Conservation (phyloP, 2,329 filamentous ascomycete species). For the Pseudogymnoascus sp. region DNA sequence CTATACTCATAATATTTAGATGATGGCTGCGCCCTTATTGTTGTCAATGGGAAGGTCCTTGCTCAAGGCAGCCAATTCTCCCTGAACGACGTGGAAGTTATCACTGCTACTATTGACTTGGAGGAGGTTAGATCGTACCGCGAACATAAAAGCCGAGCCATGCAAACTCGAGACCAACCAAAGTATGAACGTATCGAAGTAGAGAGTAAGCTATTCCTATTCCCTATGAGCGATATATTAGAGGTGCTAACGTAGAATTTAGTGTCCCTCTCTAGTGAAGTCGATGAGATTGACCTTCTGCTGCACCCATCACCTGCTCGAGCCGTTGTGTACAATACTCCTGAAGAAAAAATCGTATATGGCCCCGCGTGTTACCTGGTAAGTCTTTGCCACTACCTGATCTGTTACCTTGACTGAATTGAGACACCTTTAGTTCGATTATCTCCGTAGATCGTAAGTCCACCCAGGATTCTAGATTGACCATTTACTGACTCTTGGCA, state of each 20-base stretch:
- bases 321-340: slow-evolving; percentile 47
- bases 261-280: slow-evolving; percentile 36
- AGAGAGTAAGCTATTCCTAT: slow-evolving; percentile 17
- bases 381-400: background rate
- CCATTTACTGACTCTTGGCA: background rate
- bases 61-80: slow-evolving; percentile 62
- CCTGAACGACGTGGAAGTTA: slow-evolving; percentile 57
- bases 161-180: slow-evolving; percentile 17
- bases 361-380: slow-evolving; percentile 56
- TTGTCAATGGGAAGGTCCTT: slow-evolving; percentile 53
- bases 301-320: slow-evolving; percentile 33
- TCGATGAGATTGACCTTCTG: slow-evolving; percentile 37
- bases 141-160: slow-evolving; percentile 21
- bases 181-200: slow-evolving; percentile 34
- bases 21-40: slow-evolving; percentile 53
- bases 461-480: background rate
- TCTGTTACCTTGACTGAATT: background rate
- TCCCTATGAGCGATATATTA: background rate
- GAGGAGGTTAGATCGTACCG: slow-evolving; percentile 63
- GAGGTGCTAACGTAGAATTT: background rate
- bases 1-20: background rate
- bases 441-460: slow-evolving; percentile 39
- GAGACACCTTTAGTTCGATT: slow-evolving; percentile 43
- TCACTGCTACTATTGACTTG: slow-evolving; percentile 59
- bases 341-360: slow-evolving; percentile 61